Evolutionary conservation across 1,284 basidiomycete genomes (phyloP), one percentile per base, ranked within the genome.

Genomic region (Puccinia triticina): DNA sequence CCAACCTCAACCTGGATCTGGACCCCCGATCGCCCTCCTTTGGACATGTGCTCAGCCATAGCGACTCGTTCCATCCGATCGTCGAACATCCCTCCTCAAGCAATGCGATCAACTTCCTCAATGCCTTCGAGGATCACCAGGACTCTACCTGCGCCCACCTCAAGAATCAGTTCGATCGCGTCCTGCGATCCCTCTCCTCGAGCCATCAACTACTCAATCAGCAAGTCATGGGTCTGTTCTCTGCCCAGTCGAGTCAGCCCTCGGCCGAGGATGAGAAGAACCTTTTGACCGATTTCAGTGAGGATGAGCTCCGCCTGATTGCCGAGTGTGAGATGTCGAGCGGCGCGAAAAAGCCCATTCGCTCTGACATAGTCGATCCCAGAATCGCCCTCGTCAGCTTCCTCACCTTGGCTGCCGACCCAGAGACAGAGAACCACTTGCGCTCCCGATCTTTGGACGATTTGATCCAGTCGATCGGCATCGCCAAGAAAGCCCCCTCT

Each of bases 1-100:
- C 91, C 23, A 93, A 97, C 86, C 94, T 92, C 66, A 92, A 95
- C 88, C 90, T 95, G 88, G 96, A 96, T 87, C 88, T 84, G 10
- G 50, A 72, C 53, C 77, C 77, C 29, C 5, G n/a, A 29, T 71
- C 66, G 26, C 21, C 46, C 21, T 71, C 29, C 0, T 79, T 79
- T 71, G 66, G 64, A 1, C 77, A 79, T 16, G 59, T 79, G 48
- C 32, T 79, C 43, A 79, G 77, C 34, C 67, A 71, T 37, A 69
- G 64, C 32, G 77, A 79, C 26, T 79, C 77, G 2, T 79, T 79
- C 50, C 77, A 79, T 59, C 64, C 64, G n/a, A 34, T 79, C 37
- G 23, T 34, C 40, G 64, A 79, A 7, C 21, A 26, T 32, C 69
- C 69, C 46, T 50, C 69, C 46, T 5, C 40, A 16, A 32, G 8